Evolutionary conservation across 176 grass and related monocot genomes (phyloP).

Genomic region (Carex cristatella): DNA sequence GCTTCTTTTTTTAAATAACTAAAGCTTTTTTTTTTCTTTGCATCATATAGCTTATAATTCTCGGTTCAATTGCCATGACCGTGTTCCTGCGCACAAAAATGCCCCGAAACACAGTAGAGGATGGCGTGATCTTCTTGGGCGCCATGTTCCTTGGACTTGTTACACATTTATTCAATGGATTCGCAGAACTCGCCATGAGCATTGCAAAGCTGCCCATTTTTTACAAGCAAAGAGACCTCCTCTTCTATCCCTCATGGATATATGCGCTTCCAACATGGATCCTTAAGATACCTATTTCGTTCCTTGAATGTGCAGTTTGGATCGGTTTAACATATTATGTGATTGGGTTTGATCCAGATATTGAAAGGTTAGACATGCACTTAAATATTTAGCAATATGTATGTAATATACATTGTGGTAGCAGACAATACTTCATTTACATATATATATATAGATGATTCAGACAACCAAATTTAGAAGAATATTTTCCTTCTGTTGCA

Average conservation of each 20-base stretch:
- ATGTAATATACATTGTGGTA: background rate
- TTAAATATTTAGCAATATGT: background rate
- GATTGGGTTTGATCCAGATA: conserved; percentile 85
- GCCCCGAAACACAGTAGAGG: conserved; percentile 39
- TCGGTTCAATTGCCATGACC: conserved; percentile 82
- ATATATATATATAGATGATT: background rate
- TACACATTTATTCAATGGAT: conserved; percentile 90
- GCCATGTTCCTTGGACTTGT: conserved; percentile 94
- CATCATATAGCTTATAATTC: conserved; percentile 70
- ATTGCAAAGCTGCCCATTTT: conserved; percentile 86
- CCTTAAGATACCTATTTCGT: conserved; percentile 88
- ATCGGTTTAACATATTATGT: conserved; percentile 84
- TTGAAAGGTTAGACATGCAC: conserved; percentile 37
- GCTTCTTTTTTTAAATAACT: background rate
- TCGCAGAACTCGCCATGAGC: conserved; percentile 84
- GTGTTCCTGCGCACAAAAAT: conserved; percentile 83
- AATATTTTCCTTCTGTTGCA: conserved; percentile 22
- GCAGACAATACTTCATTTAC: background rate
- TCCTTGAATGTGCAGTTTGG: conserved; percentile 87
- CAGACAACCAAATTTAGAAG: background rate
- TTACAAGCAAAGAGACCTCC: conserved; percentile 93
- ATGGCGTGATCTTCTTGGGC: conserved; percentile 76
- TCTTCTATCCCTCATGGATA: conserved; percentile 88
- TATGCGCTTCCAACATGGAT: conserved; percentile 88
- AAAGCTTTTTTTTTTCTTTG: background rate